Evolutionary conservation across 2,329 filamentous ascomycete species (phyloP).

Genomic region (Cylindrodendrum hubeiense): DNA sequence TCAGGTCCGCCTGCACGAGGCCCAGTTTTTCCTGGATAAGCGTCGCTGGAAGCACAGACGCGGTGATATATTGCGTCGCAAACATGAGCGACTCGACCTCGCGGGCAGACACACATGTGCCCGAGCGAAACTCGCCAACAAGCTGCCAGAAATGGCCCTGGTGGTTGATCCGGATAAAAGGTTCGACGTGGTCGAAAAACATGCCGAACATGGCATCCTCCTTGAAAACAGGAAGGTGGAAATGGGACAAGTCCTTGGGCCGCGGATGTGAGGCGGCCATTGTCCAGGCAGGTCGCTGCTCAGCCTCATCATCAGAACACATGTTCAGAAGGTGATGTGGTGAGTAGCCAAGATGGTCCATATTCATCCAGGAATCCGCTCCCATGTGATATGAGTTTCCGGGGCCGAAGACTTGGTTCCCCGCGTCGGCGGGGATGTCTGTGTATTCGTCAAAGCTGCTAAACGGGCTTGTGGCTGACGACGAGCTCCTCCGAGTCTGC

Average conservation of each 20-base stretch:
- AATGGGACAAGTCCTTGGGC: constrained; percentile 22
- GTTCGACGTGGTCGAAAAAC: constrained; percentile 31
- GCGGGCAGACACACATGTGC: constrained; percentile 7
- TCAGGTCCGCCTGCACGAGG: constrained; percentile 16
- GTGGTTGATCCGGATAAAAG: constrained; percentile 30
- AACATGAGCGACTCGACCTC: constrained; percentile 34
- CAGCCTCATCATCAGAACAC: constrained; percentile 8
- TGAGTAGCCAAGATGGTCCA: constrained; percentile 25
- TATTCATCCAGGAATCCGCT: constrained; percentile 28
- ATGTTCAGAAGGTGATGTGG: constrained; percentile 25
- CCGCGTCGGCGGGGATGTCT: constrained; percentile 25
- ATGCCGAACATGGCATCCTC: constrained; percentile 25
- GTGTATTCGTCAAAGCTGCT: constrained; percentile 29
- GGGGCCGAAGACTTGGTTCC: constrained; percentile 21
- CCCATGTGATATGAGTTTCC: constrained; percentile 27
- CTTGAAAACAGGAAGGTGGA: constrained; percentile 24
- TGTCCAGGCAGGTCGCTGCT: constrained; percentile 14
- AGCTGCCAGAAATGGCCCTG: constrained; percentile 32
- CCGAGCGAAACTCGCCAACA: constrained; percentile 26
- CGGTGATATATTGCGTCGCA: constrained; percentile 28
- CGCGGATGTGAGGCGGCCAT: constrained; percentile 10
- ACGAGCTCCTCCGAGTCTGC: constrained; percentile 18
- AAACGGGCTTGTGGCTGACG: constrained; percentile 27
- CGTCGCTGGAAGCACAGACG: constrained; percentile 20
- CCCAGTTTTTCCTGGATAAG: constrained; percentile 25